A percentile compares a stretch with the other conserved stretches of the same genome.
These are phyloP conservation scores for Fusarium citri DNA, from an alignment of 2,329 filamentous ascomycete genomes.

Conservation along the genomic window DNA sequence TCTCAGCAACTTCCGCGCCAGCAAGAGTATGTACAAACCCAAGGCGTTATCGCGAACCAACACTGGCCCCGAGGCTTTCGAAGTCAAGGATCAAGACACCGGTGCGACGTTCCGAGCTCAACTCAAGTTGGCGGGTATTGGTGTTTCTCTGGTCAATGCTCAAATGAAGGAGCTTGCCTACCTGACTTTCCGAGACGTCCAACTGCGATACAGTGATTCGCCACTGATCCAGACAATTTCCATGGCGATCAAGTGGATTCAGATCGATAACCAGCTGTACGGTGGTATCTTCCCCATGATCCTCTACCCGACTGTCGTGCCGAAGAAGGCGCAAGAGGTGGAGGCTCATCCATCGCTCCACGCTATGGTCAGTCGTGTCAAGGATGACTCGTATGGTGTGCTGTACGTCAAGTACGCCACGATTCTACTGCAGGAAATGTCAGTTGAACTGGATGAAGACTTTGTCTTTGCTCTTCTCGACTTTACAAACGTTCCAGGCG, in stretches of 20 bases:
- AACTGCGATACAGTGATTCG: slow-evolving; percentile 93
- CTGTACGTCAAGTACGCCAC: slow-evolving; percentile 99
- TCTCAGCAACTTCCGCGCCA: slow-evolving; percentile 91
- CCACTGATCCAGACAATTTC: slow-evolving; percentile 91
- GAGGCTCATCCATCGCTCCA: slow-evolving; percentile 96
- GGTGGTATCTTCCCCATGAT: slow-evolving; percentile 98
- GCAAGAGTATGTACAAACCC: slow-evolving; percentile 87
- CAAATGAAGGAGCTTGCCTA: slow-evolving; percentile 94
- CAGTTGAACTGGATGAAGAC: slow-evolving; percentile 95
- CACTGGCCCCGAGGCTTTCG: slow-evolving; percentile 73
- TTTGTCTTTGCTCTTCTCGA: slow-evolving; percentile 97
- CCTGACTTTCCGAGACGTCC: slow-evolving; percentile 89
- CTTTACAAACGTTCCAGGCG: slow-evolving; percentile 92
- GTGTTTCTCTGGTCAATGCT: slow-evolving; percentile 91
- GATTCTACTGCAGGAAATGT: slow-evolving; percentile 95
- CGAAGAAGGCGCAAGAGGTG: slow-evolving; percentile 95
- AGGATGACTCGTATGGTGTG: slow-evolving; percentile 98
- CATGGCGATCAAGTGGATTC: slow-evolving; percentile 96
- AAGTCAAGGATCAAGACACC: slow-evolving; percentile 92
- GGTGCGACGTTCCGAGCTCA: slow-evolving; percentile 90
- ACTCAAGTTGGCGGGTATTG: slow-evolving; percentile 87
- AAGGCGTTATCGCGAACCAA: slow-evolving; percentile 63
- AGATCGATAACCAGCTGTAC: slow-evolving; percentile 98
- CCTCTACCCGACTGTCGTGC: slow-evolving; percentile 95
- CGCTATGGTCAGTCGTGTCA: slow-evolving; percentile 90